phyloP scores from a whole-genome alignment of 345 rosid species.

The Populus simonii region DNA sequence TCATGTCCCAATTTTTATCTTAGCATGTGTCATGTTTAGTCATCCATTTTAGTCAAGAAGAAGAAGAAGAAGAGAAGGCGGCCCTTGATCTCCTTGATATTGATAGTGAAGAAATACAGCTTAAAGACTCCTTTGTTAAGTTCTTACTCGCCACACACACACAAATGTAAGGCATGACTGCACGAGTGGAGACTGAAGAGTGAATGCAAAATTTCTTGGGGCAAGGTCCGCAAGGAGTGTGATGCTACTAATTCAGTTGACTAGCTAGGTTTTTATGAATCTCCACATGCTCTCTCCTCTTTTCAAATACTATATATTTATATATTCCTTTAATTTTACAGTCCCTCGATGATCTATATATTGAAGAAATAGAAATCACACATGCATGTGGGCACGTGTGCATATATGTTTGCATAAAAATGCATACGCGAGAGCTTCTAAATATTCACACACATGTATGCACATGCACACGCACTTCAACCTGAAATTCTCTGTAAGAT shows the following conservation, averaged over 20 bases:
- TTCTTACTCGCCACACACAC: neutral
- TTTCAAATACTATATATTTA: conserved; percentile 12
- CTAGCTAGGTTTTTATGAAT: conserved; percentile 52
- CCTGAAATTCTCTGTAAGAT: conserved; percentile 27
- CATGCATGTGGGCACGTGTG: conserved; percentile 82
- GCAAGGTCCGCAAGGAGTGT: conserved; percentile 1
- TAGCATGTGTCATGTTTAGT: conserved; percentile 33
- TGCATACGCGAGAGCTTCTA: conserved; percentile 48
- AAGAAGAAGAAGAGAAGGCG: no score
- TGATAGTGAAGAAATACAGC: neutral
- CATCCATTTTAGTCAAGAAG: conserved; percentile 23
- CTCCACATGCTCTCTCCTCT: conserved; percentile 47
- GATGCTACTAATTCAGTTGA: conserved; percentile 33
- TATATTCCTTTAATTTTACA: neutral
- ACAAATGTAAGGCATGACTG: neutral
- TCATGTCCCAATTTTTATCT: neutral
- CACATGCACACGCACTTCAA: conserved; percentile 86
- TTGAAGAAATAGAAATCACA: conserved; percentile 31
- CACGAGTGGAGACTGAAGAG: neutral
- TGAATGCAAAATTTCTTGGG: conserved; percentile 23
- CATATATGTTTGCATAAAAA: conserved; percentile 39
- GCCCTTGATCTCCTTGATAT: no score
- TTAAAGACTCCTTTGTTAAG: neutral
- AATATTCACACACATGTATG: conserved; percentile 71
- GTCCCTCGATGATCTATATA: neutral